Evolutionary conservation across 768 basidiomycete genomes (phyloP).

Genomic region (Phlegmacium glaucopus): DNA sequence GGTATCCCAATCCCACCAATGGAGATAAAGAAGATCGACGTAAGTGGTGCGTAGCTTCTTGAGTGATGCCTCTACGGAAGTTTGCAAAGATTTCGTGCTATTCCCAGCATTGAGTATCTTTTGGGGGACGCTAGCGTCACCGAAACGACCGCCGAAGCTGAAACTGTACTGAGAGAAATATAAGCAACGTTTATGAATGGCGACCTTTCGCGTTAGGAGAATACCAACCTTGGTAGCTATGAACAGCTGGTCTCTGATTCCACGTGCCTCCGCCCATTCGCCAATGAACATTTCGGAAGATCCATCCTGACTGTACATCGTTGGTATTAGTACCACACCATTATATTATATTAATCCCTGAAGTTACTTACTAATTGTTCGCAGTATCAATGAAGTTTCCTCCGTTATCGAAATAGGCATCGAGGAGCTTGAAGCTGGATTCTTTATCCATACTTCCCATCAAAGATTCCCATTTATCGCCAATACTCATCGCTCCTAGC

Average conservation of each 20-base stretch:
- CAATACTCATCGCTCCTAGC: slow-evolving; percentile 42
- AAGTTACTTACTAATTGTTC: slow-evolving; percentile 37
- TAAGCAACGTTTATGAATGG: not conserved
- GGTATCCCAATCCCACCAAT: too few species aligned
- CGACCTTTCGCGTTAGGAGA: not conserved
- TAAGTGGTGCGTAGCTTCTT: too few species aligned
- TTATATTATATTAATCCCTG: not conserved
- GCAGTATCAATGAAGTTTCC: slow-evolving; percentile 51
- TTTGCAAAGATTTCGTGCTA: slow-evolving; percentile 37
- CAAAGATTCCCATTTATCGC: slow-evolving; percentile 31
- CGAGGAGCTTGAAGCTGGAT: too few species aligned
- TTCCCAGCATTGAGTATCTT: slow-evolving; percentile 47
- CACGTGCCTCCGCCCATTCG: too few species aligned
- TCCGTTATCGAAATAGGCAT: too few species aligned
- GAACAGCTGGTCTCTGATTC: slow-evolving; percentile 46
- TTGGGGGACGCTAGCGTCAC: slow-evolving; percentile 21
- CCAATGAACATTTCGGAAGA: slow-evolving; percentile 50
- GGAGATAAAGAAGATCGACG: too few species aligned
- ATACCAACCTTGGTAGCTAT: slow-evolving; percentile 46
- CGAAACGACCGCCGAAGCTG: slow-evolving; percentile 26
- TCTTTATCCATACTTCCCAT: slow-evolving; percentile 41
- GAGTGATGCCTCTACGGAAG: slow-evolving; percentile 42
- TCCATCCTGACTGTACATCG: slow-evolving; percentile 42
- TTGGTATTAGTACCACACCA: not conserved
- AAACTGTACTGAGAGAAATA: slow-evolving; percentile 24